Conservation (phyloP, 768 basidiomycete genomes). For the Lepiota venenata region DNA sequence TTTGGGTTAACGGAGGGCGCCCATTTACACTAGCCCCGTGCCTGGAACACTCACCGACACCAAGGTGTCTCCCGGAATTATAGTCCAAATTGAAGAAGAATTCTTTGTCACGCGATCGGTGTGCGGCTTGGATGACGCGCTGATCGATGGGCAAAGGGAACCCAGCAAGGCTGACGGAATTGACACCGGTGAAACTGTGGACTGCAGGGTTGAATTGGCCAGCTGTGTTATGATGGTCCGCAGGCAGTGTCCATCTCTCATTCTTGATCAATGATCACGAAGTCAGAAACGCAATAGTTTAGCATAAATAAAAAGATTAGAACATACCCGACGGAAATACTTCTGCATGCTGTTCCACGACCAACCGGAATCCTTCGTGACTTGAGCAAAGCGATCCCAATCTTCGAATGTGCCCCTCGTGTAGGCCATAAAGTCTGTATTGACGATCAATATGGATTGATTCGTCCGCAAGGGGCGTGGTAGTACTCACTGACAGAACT, state of each 20-base stretch:
- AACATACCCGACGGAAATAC: conserved; percentile 25
- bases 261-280: conserved; percentile 15
- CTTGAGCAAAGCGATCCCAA: conserved; percentile 48
- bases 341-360: conserved; percentile 27
- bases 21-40: conserved; percentile 28
- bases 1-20: conserved; percentile 29
- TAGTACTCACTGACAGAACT: conserved; percentile 25
- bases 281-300: conserved; percentile 12
- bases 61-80: conserved; percentile 12
- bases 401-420: conserved; percentile 38
- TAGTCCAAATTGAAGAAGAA: conserved; percentile 11
- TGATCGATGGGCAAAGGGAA: conserved; percentile 24
- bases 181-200: conserved; percentile 28
- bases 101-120: conserved; percentile 8
- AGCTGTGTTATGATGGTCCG: conserved; percentile 28
- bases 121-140: conserved; percentile 18
- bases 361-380: conserved; percentile 49
- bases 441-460: neutral
- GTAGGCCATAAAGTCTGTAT: conserved; percentile 24
- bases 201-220: conserved; percentile 30
- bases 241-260: conserved; percentile 25
- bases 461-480: conserved; percentile 13
- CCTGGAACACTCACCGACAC: conserved; percentile 24
- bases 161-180: conserved; percentile 26
- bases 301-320: neutral